Evolutionary conservation across 1,284 basidiomycete genomes (phyloP), one percentile per base, ranked within the genome.

Genomic region (Garcileccinum viscosum): DNA sequence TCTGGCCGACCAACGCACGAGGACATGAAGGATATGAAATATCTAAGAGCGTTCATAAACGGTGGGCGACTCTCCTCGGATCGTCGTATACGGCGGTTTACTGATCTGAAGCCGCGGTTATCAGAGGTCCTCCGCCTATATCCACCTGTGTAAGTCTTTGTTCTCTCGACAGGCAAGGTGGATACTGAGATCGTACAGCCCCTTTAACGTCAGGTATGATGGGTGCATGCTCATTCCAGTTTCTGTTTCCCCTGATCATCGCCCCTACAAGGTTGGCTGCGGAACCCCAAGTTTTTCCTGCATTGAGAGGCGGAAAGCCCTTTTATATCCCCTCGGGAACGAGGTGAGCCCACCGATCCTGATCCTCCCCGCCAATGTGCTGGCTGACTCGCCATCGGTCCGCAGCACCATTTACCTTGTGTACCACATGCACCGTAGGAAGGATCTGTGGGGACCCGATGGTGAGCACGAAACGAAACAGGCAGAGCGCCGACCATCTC

Each of bases 121-220:
- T 38, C 70, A 87, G 89, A 91, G 78, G 87, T 86, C 2, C 80
- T 90, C 63, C 82, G 90, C 19, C 75, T 92, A 8, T 90, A 87
- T 76, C 89, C 90, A 5, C 80, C 87, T 19, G 88, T 90, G 84
- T 89, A 80, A 74, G 85, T 75, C 15, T 17, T 66, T 37, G 6
- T 61, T 40, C 22, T 50, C 35, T 58, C 8, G 0, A 22, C 5
- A 59, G 33, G 38, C 30, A 59, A 50, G 12, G 24, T 9, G 38
- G 19, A 47, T 61, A 61, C 67, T 71, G 50, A 67, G 22, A 24
- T 33, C 63, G n/a, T 50, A 7, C 59, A 88, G 87, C 0, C 88
- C 88, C 2, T 81, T 84, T 63, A 86, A 88, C 67, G 69, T 82
- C 38, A 81, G 86, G 84, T 84, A 76, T 4, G 70, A 32, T 5